phyloP scores from a whole-genome alignment of 2,329 filamentous ascomycete genomes.

The Fusarium nurragi region DNA sequence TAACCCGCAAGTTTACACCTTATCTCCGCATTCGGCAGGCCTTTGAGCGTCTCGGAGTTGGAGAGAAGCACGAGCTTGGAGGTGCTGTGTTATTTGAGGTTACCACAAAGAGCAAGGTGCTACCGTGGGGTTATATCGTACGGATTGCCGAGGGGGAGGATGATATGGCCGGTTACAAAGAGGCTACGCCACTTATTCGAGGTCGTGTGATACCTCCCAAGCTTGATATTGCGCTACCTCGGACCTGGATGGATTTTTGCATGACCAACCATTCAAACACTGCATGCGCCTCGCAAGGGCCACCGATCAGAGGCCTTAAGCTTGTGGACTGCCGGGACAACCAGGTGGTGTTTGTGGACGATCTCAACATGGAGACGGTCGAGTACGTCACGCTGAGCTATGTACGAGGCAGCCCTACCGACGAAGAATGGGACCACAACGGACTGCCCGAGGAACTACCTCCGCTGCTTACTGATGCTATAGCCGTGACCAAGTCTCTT shows the following conservation, averaged over 20 bases:
- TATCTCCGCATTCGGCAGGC: conserved; percentile 52
- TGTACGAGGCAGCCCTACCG: conserved; percentile 41
- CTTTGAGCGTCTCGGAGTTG: conserved; percentile 51
- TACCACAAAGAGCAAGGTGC: conserved; percentile 48
- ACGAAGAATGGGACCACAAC: conserved; percentile 30
- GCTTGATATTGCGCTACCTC: conserved; percentile 45
- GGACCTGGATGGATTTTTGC: conserved; percentile 51
- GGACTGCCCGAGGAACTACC: conserved; percentile 43
- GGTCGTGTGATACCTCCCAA: conserved; percentile 48
- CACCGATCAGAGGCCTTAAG: conserved; percentile 44
- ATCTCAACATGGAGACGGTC: conserved; percentile 35
- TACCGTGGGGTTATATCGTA: conserved; percentile 52
- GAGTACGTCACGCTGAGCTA: conserved; percentile 52
- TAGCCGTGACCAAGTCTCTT: conserved; percentile 46
- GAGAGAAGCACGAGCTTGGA: conserved; percentile 51
- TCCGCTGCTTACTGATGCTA: conserved; percentile 48
- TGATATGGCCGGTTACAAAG: conserved; percentile 37
- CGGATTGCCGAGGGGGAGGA: conserved; percentile 43
- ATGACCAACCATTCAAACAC: conserved; percentile 43
- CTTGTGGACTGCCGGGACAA: conserved; percentile 48
- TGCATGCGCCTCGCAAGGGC: conserved; percentile 31
- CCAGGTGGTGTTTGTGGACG: conserved; percentile 45
- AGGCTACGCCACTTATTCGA: conserved; percentile 38
- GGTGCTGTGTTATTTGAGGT: conserved; percentile 51
- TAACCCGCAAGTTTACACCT: conserved; percentile 50